Percentiles rank a stretch among this genome's conserved stretches.
phyloP scores from a whole-genome alignment of 768 basidiomycete genomes.

The Rhodocollybia butyracea region DNA sequence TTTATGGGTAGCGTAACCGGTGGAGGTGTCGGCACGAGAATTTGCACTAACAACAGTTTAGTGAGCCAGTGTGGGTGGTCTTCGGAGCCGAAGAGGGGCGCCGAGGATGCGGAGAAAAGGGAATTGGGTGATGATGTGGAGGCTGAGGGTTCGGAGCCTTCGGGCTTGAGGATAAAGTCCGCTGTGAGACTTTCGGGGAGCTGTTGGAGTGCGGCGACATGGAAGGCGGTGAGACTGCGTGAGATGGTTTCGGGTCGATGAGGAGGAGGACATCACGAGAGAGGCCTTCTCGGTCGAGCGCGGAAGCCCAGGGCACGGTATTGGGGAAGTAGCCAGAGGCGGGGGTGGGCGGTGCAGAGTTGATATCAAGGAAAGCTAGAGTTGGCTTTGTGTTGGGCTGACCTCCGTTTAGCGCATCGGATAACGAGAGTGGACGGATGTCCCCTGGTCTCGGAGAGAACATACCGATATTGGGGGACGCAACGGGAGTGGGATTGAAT shows the following conservation, averaged over 20 bases:
- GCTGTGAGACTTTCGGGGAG: constrained; percentile 53
- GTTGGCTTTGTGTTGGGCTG: constrained; percentile 7
- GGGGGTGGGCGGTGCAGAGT: background rate
- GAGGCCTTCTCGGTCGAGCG: constrained; percentile 62
- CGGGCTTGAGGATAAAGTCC: constrained; percentile 36
- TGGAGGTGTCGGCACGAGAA: constrained; percentile 57
- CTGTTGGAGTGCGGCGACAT: constrained; percentile 48
- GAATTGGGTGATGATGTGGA: too few species aligned
- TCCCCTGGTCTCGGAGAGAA: constrained; percentile 55
- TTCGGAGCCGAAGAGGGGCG: constrained; percentile 59
- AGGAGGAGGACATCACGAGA: constrained; percentile 61
- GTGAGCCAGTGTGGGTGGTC: constrained; percentile 82
- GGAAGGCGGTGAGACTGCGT: constrained; percentile 59
- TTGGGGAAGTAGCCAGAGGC: constrained; percentile 14
- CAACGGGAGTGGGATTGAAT: constrained; percentile 46
- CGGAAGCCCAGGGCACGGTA: constrained; percentile 40
- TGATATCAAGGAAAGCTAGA: too few species aligned
- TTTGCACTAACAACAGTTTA: constrained; percentile 64
- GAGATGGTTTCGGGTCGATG: constrained; percentile 65
- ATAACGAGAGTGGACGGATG: constrained; percentile 34
- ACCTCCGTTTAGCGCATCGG: constrained; percentile 35
- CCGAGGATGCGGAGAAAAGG: constrained; percentile 11
- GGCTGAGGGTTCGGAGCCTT: constrained; percentile 18
- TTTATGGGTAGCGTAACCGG: constrained; percentile 17
- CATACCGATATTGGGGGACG: constrained; percentile 29